A percentile compares a stretch with the other conserved stretches of the same genome.
phyloP scores from a whole-genome alignment of 2,329 filamentous ascomycete species.

The Graphiopsis chlorocephala region DNA sequence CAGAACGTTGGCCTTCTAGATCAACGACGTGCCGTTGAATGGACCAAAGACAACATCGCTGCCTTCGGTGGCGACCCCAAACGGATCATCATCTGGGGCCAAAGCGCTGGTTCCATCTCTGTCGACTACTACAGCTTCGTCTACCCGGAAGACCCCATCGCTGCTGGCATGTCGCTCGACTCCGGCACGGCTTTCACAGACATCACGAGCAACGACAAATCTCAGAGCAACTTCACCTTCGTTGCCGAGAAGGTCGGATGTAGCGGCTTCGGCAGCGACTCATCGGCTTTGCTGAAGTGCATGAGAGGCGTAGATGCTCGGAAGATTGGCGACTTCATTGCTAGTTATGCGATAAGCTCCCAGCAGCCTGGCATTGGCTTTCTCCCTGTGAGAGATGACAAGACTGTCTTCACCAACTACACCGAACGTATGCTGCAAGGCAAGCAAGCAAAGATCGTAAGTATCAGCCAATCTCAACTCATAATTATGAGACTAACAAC shows the following conservation, averaged over 20 bases:
- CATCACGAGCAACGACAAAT: slow-evolving; percentile 26
- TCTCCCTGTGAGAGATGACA: slow-evolving; percentile 7
- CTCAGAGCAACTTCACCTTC: slow-evolving; percentile 36
- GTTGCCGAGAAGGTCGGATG: slow-evolving; percentile 37
- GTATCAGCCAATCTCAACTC: neutral
- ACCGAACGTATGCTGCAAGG: slow-evolving; percentile 14
- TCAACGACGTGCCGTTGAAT: slow-evolving; percentile 56
- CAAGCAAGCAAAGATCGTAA: slow-evolving; percentile 17
- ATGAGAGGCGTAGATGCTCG: slow-evolving; percentile 34
- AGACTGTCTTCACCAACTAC: slow-evolving; percentile 9
- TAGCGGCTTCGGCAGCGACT: slow-evolving; percentile 19
- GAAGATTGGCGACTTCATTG: slow-evolving; percentile 35
- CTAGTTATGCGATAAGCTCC: slow-evolving; percentile 29
- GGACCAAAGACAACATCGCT: slow-evolving; percentile 58
- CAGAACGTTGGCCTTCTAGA: slow-evolving; percentile 63
- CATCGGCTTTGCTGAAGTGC: slow-evolving; percentile 36
- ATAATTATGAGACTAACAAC: neutral
- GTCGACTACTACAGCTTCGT: slow-evolving; percentile 52
- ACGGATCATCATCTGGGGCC: slow-evolving; percentile 46
- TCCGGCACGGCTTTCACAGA: slow-evolving; percentile 41
- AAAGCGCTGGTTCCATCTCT: slow-evolving; percentile 54
- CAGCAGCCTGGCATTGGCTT: slow-evolving; percentile 25
- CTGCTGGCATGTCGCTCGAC: slow-evolving; percentile 45
- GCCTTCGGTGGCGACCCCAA: slow-evolving; percentile 54
- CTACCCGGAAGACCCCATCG: slow-evolving; percentile 48